These are phyloP conservation scores for Lentinus brumalis DNA, from an alignment of 768 basidiomycete genomes.

Conservation along the genomic window DNA sequence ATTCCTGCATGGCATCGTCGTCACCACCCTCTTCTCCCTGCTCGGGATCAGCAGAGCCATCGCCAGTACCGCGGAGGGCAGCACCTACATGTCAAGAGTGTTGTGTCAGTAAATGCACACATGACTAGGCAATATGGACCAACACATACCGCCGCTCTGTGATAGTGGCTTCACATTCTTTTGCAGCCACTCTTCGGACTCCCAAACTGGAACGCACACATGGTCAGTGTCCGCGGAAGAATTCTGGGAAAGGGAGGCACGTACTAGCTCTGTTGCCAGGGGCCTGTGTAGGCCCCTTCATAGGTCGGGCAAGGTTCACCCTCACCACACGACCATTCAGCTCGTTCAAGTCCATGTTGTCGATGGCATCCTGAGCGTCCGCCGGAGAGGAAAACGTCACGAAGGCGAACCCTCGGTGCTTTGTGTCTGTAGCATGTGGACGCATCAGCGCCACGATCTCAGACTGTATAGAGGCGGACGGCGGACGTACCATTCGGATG, in stretches of 20 bases:
- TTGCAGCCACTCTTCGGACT: conserved; percentile 91
- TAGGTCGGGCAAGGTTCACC: conserved; percentile 84
- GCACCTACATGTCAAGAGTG: conserved; percentile 30
- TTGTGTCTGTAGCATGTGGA: conserved; percentile 50
- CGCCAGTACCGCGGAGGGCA: conserved; percentile 24
- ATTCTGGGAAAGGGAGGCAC: conserved; percentile 31
- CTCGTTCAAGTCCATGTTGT: conserved; percentile 98
- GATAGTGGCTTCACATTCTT: conserved; percentile 78
- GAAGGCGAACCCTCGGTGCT: conserved; percentile 93
- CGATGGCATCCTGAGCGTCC: conserved; percentile 95
- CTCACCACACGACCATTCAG: conserved; percentile 73
- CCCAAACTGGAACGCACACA: conserved; percentile 70
- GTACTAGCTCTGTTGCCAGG: conserved; percentile 75
- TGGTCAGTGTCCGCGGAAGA: conserved; percentile 8
- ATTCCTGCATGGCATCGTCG: conserved; percentile 71
- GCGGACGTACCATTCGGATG: conserved; percentile 54
- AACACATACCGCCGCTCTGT: conserved; percentile 65
- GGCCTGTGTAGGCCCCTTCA: conserved; percentile 65
- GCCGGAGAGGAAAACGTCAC: conserved; percentile 78
- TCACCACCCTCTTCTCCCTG: conserved; percentile 37
- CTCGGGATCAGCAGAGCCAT: conserved; percentile 25
- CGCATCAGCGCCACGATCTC: conserved; percentile 13
- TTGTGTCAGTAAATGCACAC: conserved; percentile 2
- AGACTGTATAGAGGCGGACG: conserved; percentile 4
- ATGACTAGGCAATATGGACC: conserved; percentile 3